Conservation (phyloP, 73 alveolate species). For the Tetrahymena elliotti region DNA sequence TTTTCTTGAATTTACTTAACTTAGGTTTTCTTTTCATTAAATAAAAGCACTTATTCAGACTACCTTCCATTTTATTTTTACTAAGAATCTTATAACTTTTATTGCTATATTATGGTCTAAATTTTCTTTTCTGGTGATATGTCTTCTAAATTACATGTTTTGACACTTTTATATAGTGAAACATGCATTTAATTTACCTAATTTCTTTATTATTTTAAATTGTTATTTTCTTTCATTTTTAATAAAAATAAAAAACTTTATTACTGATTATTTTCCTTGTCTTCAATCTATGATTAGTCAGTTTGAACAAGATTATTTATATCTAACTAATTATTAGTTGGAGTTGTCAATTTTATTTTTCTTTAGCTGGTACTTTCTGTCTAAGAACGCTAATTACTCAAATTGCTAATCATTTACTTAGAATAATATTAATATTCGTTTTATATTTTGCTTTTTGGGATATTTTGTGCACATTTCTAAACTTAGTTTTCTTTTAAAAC, state of each 20-base stretch:
- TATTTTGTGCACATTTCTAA: background rate
- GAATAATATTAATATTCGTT: background rate
- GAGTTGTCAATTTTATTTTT: background rate
- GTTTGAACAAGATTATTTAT: background rate
- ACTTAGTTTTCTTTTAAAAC: background rate
- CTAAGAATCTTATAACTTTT: background rate
- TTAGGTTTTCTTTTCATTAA: background rate
- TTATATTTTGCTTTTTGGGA: background rate
- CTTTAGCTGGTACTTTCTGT: background rate
- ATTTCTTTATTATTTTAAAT: background rate
- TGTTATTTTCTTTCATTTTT: background rate
- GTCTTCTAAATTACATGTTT: background rate
- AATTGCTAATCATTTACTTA: background rate
- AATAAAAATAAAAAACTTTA: background rate
- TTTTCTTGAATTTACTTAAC: background rate
- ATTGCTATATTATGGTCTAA: background rate
- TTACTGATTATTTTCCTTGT: background rate
- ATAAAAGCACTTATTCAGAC: background rate
- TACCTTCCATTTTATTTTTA: background rate
- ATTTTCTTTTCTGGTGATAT: background rate
- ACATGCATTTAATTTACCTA: background rate
- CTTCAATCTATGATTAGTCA: background rate
- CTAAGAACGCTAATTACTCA: background rate
- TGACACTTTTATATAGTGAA: background rate
- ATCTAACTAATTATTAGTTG: background rate